These are phyloP conservation scores for Buddleja alternifolia DNA, from an alignment of 257 asterid genomes.

Conservation along the genomic window DNA sequence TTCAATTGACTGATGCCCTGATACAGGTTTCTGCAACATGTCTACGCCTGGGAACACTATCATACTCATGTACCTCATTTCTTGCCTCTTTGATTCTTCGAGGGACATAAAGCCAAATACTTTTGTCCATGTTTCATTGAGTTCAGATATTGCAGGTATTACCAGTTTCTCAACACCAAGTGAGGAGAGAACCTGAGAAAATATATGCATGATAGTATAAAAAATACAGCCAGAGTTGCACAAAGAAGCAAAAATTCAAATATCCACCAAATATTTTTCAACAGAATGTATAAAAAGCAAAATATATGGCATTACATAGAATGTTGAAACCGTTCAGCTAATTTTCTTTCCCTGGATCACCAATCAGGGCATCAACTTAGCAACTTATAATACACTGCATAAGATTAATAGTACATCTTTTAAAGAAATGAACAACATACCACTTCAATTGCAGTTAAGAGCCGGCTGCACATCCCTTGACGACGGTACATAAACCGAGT, in stretches of 20 bases:
- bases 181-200: slow-evolving; percentile 69
- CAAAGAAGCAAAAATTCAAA: not conserved
- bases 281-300: not conserved
- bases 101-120: slow-evolving; percentile 75
- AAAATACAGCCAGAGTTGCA: slow-evolving; percentile 1
- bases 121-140: slow-evolving; percentile 82
- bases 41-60: slow-evolving; percentile 72
- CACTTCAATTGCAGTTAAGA: slow-evolving; percentile 68
- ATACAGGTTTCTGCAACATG: slow-evolving; percentile 78
- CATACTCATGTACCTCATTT: slow-evolving; percentile 77
- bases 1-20: slow-evolving; percentile 23
- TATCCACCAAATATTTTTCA: not conserved
- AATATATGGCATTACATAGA: not conserved
- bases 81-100: slow-evolving; percentile 67
- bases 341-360: slow-evolving; percentile 1
- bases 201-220: slow-evolving; percentile 25
- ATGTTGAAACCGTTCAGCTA: not conserved
- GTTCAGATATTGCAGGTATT: slow-evolving; percentile 87
- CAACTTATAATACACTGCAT: slow-evolving; percentile 9
- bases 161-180: slow-evolving; percentile 76
- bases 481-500: slow-evolving; percentile 79
- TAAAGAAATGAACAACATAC: slow-evolving; percentile 44
- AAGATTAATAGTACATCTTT: slow-evolving; percentile 9
- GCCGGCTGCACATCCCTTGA: slow-evolving; percentile 91
- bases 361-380: slow-evolving; percentile 8